These are phyloP conservation scores for Eimeria acervulina DNA, from an alignment of 169 alveolate genomes.

Conservation along the genomic window DNA sequence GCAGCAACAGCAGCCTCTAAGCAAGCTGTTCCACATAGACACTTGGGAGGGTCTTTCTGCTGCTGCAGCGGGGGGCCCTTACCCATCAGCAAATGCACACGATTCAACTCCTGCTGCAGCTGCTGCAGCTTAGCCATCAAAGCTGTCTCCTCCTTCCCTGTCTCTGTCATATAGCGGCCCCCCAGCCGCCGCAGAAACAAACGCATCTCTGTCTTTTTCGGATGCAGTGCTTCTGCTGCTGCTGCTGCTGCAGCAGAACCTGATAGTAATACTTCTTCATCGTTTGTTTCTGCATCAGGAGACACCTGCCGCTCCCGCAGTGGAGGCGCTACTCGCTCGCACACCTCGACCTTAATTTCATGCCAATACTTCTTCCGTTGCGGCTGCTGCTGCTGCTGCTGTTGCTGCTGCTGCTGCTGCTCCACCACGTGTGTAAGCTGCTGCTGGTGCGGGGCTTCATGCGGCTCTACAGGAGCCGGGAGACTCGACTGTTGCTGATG, in stretches of 20 bases:
- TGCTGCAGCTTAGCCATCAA: slow-evolving; percentile 20
- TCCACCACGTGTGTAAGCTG: not conserved
- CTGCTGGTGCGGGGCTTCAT: not conserved
- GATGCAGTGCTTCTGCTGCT: slow-evolving; percentile 19
- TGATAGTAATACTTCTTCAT: not conserved
- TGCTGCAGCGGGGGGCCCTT: slow-evolving; percentile 50
- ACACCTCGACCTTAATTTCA: not conserved
- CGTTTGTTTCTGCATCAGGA: not conserved
- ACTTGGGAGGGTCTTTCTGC: slow-evolving; percentile 61
- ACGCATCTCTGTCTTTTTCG: slow-evolving; percentile 48
- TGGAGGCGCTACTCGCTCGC: not conserved
- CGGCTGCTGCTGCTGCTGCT: slow-evolving; percentile 20
- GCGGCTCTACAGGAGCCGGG: not conserved
- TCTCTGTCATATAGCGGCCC: slow-evolving; percentile 34
- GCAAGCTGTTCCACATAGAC: slow-evolving; percentile 17
- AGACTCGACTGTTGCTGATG: not conserved
- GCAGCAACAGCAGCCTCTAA: slow-evolving; percentile 55
- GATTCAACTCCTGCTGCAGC: slow-evolving; percentile 58
- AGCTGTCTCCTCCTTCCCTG: slow-evolving; percentile 38
- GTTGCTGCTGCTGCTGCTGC: not conserved
- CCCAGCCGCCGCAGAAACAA: slow-evolving; percentile 39
- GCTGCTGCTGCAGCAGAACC: slow-evolving; percentile 52
- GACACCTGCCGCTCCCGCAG: slow-evolving; percentile 54
- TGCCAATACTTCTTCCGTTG: not conserved
- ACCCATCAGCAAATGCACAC: slow-evolving; percentile 51